Evolutionary conservation across 768 basidiomycete genomes (phyloP), one percentile per base, ranked within the genome.

Genomic region (Crepidotus variabilis): DNA sequence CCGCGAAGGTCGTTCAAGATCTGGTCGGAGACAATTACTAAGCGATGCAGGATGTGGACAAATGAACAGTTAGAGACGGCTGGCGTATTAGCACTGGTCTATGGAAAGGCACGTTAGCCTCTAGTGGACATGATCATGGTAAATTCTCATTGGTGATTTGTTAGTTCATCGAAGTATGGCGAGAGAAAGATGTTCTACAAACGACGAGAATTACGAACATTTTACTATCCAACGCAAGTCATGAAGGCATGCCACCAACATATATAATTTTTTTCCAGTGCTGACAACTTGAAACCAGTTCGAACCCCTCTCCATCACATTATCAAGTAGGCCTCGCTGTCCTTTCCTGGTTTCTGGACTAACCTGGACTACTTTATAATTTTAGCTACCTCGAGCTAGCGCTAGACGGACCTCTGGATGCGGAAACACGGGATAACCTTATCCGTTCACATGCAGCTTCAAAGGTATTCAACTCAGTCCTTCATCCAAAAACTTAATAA

Each of bases 31-130:
- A 82, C 75, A 0, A 82, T 92, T 13, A 78, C 81, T 8, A 89
- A 89, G 3, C 75, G 84, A 55, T 85, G 80, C 60, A 75, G 87
- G 33, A 74, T 75, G 8, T 94, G 90, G 90, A 85, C 88, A 7
- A 88, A 92, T 54, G 90, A 92, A 65, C 88, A 92, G 65, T 66
- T 92, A 35, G 90, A 92, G 67, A 92, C 89, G 1, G 90, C 88
- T 1, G 85, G 86, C 33, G 88, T 92, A 9, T 71, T 92, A 14
- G 85, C 88, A 5, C 70, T 92, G 22, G 87, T 92, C 6, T 92
- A 92, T 63, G 86, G 87, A 39, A 87, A 87, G 76, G 84, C 82
- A 49, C 13, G 69, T 63, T 5, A 10, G 20, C 20, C 24, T 21
- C 34, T 49, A n/a, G 21, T 8, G 22, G 1, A 21, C 8, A 20